A percentile compares a stretch with the other conserved stretches of the same genome.
These are phyloP conservation scores for Skeletonema costatum DNA, from an alignment of 108 stramenopile genomes.

Conservation along the genomic window DNA sequence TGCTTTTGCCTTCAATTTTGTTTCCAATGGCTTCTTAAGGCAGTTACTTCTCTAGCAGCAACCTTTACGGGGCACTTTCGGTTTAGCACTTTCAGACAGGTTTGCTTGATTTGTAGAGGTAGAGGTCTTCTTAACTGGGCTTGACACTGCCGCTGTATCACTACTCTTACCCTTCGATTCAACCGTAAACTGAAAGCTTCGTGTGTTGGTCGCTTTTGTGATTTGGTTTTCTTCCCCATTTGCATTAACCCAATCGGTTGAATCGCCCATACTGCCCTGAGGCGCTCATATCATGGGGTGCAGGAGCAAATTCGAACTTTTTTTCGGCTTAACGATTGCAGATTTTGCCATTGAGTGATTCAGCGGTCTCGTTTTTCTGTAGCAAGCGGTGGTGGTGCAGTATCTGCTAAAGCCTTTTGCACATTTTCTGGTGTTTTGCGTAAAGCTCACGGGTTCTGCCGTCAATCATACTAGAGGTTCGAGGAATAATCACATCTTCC, in stretches of 20 bases:
- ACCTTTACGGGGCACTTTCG: neutral
- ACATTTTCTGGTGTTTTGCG: neutral
- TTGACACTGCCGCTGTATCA: neutral
- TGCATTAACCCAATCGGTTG: neutral
- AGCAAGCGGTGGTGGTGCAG: neutral
- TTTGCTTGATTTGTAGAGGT: neutral
- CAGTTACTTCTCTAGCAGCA: slow-evolving; percentile 1
- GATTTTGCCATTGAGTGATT: neutral
- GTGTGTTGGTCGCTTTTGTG: neutral
- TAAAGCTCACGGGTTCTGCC: neutral
- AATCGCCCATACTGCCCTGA: neutral
- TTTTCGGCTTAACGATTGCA: neutral
- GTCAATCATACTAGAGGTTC: neutral
- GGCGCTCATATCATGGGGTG: neutral
- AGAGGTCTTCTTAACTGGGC: neutral
- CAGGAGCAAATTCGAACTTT: neutral
- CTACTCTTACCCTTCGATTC: neutral
- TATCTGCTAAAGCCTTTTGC: neutral
- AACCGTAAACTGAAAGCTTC: neutral
- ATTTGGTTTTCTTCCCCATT: neutral
- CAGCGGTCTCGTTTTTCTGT: neutral
- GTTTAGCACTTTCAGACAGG: neutral
- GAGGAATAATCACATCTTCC: neutral
- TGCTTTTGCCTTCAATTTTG: slow-evolving; percentile 12
- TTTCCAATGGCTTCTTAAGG: neutral